Evolutionary conservation across 495 filamentous ascomycete genomes (phyloP), one percentile per base, ranked within the genome.

Genomic region (Barbatosphaeria neglecta): DNA sequence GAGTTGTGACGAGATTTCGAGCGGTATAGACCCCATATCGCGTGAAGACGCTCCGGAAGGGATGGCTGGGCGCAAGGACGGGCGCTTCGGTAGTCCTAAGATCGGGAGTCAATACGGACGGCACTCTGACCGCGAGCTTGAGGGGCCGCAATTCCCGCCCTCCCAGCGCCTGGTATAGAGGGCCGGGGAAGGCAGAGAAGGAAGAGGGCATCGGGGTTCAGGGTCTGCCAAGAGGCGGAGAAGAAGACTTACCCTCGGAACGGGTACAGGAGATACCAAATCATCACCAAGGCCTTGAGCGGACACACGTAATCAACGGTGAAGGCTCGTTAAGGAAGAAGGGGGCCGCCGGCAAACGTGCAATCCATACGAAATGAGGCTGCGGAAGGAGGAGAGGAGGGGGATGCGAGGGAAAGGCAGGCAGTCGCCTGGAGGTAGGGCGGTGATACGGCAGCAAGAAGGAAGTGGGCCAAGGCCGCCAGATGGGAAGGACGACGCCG

Each of bases 181-280:
- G 44, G 33, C 27, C 20, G 35, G 37, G 35, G 10, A 23, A 44
- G 42, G 48, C 11, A 22, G 18, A 19, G 8, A 22, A 42, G 43
- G 27, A 39, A 46, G 54, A 47, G 46, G 47, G 52, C 20, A n/a
- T n/a, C n/a, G n/a, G n/a, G n/a, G n/a, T n/a, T n/a, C n/a, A n/a
- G n/a, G n/a, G n/a, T n/a, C n/a, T n/a, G n/a, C n/a, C n/a, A n/a
- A n/a, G n/a, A n/a, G n/a, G n/a, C n/a, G n/a, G n/a, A n/a, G n/a
- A n/a, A n/a, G n/a, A n/a, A n/a, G n/a, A 72, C 75, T 43, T 50
- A 80, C 73, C 78, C 75, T 68, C 78, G 66, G 17, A 82, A 66
- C 49, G 77, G 77, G 64, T 79, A 83, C 42, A 83, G 67, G 23
- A 82, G 56, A 65, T 80, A 83, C 78, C 78, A 76, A 56, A 76